Base-by-base conservation (phyloP, 192 early-diverging fungal genomes). In the Obelidium mucronatum region DNA sequence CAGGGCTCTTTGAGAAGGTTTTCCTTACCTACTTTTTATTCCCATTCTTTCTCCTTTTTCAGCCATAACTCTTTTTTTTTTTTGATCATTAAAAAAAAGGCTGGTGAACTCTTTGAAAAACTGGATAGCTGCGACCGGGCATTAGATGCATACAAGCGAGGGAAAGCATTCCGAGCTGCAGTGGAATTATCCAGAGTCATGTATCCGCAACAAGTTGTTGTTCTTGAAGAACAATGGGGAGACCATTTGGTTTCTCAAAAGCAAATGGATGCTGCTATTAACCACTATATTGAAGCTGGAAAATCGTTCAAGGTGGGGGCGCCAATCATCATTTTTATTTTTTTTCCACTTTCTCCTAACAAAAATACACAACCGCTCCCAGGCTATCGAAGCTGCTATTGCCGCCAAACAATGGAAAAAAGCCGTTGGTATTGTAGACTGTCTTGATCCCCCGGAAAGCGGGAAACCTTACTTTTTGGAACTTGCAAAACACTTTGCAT, bases 221-320 rank as follows among this genome's bases (percentile, higher is more conserved):
- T 82, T 36, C 74, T 90, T 26, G 87, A 90, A 82, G 89, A 90
- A 80, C 87, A 89, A 81, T 91, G 89, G 89, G 89, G 89, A 34
- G 87, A 91, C 60, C 79, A 90, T 61, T 72, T 91, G n/a, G 84
- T 86, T 39, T 77, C 87, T 4, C 84, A 82, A 44, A 89, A 88
- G 69, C 89, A 90, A 59, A 87, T 87, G 75, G 89, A 91, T 52
- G 87, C 83, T 8, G 89, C 89, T 26, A 88, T 91, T 58, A 90
- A 90, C 70, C 89, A 91, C 55, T 91, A 87, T 72, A 91, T 91
- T 56, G 89, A 91, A 58, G 88, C 89, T 13, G 87, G 87, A 22
- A 78, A 85, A 59, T 85, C 84, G 1, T 76, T 87, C 65, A 91
- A 91, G 80, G 85, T 87, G 59, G 26, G 39, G n/a, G n/a, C 8